phyloP scores from a whole-genome alignment of 768 basidiomycete genomes.

The Termitomyces sp. region DNA sequence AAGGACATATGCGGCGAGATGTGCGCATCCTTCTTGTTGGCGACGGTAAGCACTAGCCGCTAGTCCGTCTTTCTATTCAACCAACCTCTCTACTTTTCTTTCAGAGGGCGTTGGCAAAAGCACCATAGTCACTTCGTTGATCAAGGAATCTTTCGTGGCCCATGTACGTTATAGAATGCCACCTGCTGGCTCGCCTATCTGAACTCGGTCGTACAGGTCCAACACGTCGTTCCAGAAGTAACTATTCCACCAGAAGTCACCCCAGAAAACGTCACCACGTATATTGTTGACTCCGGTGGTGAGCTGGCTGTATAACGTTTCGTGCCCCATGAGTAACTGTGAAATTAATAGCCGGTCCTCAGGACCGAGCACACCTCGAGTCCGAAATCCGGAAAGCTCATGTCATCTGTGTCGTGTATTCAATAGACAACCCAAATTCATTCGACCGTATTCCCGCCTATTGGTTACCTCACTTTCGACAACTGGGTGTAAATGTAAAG shows the following conservation, averaged over 20 bases:
- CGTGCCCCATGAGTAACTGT: slow-evolving; percentile 4
- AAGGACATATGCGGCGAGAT: slow-evolving; percentile 73
- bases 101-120: slow-evolving; percentile 97
- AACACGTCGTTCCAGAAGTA: slow-evolving; percentile 93
- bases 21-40: slow-evolving; percentile 92
- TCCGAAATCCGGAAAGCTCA: slow-evolving; percentile 96
- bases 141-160: slow-evolving; percentile 91
- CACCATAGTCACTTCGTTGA: slow-evolving; percentile 93
- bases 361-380: slow-evolving; percentile 85
- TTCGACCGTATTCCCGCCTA: slow-evolving; percentile 98
- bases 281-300: slow-evolving; percentile 98
- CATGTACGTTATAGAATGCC: slow-evolving; percentile 48
- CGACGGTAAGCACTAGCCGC: slow-evolving; percentile 60
- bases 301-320: slow-evolving; percentile 21
- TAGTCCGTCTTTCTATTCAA: slow-evolving; percentile 9
- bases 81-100: slow-evolving; percentile 6
- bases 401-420: slow-evolving; percentile 97
- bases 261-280: slow-evolving; percentile 95
- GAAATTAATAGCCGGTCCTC: slow-evolving; percentile 60
- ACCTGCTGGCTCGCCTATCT: background rate
- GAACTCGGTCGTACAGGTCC: slow-evolving; percentile 53
- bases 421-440: slow-evolving; percentile 92
- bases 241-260: slow-evolving; percentile 98
- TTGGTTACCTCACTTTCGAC: slow-evolving; percentile 94
- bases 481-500: slow-evolving; percentile 90